Evolutionary conservation across 106 monocot genomes (phyloP).

Genomic region (Dendrobium officinale): DNA sequence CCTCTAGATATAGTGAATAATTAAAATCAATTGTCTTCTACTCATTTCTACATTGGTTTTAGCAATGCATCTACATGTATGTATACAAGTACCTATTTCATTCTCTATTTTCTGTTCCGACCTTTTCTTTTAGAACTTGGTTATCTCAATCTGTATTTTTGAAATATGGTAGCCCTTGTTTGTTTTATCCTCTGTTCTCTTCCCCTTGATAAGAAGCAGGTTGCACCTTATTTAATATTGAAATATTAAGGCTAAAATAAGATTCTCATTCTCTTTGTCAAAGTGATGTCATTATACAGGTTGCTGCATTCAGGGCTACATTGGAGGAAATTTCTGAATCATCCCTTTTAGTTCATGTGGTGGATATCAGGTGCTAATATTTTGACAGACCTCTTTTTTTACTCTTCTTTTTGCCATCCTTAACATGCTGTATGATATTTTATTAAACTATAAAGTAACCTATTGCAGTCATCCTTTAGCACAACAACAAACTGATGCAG

Average conservation of each 20-base stretch:
- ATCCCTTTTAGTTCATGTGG: slow-evolving; percentile 84
- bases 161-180: background rate
- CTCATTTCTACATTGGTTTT: too few species aligned
- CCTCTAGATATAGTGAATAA: too few species aligned
- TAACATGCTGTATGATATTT: background rate
- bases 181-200: background rate
- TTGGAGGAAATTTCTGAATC: slow-evolving; percentile 96
- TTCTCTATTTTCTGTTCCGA: background rate
- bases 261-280: slow-evolving; percentile 3
- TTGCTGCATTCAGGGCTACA: slow-evolving; percentile 97
- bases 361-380: slow-evolving; percentile 76
- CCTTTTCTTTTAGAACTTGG: background rate
- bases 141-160: background rate
- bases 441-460: background rate
- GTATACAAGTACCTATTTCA: background rate
- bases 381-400: background rate
- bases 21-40: too few species aligned
- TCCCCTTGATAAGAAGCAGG: background rate
- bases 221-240: background rate
- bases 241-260: slow-evolving; percentile 1
- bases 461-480: slow-evolving; percentile 79
- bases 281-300: slow-evolving; percentile 31
- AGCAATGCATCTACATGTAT: too few species aligned
- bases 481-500: slow-evolving; percentile 75
- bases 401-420: background rate